These are phyloP conservation scores for Colletotrichum falcatum DNA, from an alignment of 2,329 filamentous ascomycete species.

Conservation along the genomic window DNA sequence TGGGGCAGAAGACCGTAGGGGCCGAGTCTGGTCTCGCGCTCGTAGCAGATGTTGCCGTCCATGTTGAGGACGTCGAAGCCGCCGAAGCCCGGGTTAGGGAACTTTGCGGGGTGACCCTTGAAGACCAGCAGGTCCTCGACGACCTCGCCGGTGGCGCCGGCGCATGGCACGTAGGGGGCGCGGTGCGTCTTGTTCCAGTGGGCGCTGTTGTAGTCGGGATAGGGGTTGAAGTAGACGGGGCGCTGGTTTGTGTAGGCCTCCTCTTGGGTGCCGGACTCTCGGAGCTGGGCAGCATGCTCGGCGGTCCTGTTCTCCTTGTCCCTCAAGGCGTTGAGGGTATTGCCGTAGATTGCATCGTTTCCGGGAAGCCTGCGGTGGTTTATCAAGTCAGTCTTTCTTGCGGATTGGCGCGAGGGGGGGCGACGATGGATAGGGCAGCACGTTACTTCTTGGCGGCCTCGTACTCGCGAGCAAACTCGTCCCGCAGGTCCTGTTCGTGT, in stretches of 20 bases:
- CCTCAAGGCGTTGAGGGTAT: conserved; percentile 62
- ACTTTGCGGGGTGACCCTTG: conserved; percentile 68
- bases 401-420: conserved; percentile 31
- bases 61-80: conserved; percentile 71
- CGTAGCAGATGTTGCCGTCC: conserved; percentile 74
- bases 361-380: conserved; percentile 53
- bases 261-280: conserved; percentile 41
- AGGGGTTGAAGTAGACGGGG: conserved; percentile 75
- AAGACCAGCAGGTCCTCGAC: conserved; percentile 74
- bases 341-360: conserved; percentile 68
- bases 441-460: conserved; percentile 56
- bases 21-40: conserved; percentile 76
- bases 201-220: conserved; percentile 75
- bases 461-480: conserved; percentile 50
- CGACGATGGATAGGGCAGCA: conserved; percentile 34
- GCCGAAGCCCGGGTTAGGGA: conserved; percentile 72
- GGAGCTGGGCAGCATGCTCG: conserved; percentile 44
- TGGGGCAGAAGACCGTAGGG: conserved; percentile 69
- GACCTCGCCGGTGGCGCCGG: conserved; percentile 70
- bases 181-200: conserved; percentile 68
- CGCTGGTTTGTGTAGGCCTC: conserved; percentile 53
- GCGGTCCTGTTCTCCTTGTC: conserved; percentile 53
- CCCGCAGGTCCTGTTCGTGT: conserved; percentile 48
- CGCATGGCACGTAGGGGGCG: conserved; percentile 72
- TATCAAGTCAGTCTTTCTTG: conserved; percentile 20